Evolutionary conservation across 805 yeast genomes (phyloP).

Genomic region (Lipomyces lipofer): DNA sequence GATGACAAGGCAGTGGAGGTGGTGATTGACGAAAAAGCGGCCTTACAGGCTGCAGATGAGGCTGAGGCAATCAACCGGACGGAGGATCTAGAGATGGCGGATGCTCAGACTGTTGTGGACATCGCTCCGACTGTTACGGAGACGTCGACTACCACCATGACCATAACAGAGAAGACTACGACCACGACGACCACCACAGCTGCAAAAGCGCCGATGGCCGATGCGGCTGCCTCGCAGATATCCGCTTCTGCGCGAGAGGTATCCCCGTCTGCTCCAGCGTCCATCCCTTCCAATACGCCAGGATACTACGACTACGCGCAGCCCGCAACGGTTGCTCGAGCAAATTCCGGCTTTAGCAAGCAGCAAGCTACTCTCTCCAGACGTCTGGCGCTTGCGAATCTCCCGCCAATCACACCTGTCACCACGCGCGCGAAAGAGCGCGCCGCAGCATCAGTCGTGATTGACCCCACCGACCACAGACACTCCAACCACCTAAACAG

Average conservation of each 20-base stretch:
- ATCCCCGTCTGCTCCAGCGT: not conserved
- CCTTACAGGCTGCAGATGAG: constrained; percentile 1
- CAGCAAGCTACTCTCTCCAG: constrained; percentile 18
- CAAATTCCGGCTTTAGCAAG: not conserved
- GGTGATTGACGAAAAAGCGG: constrained; percentile 6
- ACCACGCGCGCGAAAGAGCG: constrained; percentile 30
- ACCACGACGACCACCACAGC: not conserved
- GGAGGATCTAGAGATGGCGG: constrained; percentile 1
- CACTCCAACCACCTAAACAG: not conserved
- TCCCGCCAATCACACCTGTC: constrained; percentile 32
- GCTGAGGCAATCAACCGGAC: constrained; percentile 7
- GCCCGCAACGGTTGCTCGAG: not conserved
- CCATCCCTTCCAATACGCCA: not conserved
- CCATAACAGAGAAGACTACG: not conserved
- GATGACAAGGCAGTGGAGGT: not conserved
- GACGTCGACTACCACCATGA: not conserved
- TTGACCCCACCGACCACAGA: not conserved
- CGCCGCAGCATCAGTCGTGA: constrained; percentile 5
- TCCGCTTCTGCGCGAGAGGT: not conserved
- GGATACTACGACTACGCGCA: not conserved
- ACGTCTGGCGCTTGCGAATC: constrained; percentile 28
- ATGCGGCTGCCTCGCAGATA: not conserved
- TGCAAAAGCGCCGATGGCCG: not conserved
- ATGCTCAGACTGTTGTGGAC: not conserved
- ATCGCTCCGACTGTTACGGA: no score